Conservation (phyloP, 192 early-diverging fungal species). For the Coemansia sp. region DNA sequence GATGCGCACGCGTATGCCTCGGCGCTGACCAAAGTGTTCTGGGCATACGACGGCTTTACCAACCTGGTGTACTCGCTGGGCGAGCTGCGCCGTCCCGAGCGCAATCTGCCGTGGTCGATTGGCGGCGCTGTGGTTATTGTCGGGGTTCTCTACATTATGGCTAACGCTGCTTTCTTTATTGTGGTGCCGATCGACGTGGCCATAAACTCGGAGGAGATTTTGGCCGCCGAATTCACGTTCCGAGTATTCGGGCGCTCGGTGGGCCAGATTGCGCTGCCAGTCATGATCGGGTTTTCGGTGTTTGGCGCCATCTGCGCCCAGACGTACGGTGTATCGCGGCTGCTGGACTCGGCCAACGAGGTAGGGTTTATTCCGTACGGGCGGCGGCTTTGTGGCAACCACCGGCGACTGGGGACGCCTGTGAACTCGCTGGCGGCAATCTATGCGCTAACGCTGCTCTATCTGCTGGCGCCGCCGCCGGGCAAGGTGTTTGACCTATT, state of each 20-base stretch:
- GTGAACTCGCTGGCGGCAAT: constrained; percentile 38
- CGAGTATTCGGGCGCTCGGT: constrained; percentile 54
- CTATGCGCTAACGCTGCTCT: constrained; percentile 50
- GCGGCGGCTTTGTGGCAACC: constrained; percentile 38
- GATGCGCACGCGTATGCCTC: constrained; percentile 45
- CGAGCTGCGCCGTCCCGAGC: constrained; percentile 78
- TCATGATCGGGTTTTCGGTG: constrained; percentile 53
- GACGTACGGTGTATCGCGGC: constrained; percentile 53
- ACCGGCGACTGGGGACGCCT: constrained; percentile 47
- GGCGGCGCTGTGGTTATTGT: constrained; percentile 69
- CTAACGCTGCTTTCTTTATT: constrained; percentile 78
- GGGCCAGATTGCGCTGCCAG: constrained; percentile 53
- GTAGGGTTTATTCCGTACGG: constrained; percentile 55
- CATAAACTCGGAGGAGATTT: constrained; percentile 57
- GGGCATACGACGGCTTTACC: constrained; percentile 63
- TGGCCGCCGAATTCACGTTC: constrained; percentile 58
- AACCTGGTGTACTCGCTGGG: constrained; percentile 78
- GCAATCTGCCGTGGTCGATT: constrained; percentile 76
- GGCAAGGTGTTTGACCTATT: constrained; percentile 62
- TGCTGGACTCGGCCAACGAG: constrained; percentile 53
- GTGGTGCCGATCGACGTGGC: constrained; percentile 69
- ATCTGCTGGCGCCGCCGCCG: constrained; percentile 55
- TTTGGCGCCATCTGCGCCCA: constrained; percentile 53
- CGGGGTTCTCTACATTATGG: constrained; percentile 69
- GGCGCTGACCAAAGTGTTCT: constrained; percentile 56